Base-by-base conservation (phyloP, 495 filamentous ascomycete species). In the Pseudomonodictys pantanalensis region DNA sequence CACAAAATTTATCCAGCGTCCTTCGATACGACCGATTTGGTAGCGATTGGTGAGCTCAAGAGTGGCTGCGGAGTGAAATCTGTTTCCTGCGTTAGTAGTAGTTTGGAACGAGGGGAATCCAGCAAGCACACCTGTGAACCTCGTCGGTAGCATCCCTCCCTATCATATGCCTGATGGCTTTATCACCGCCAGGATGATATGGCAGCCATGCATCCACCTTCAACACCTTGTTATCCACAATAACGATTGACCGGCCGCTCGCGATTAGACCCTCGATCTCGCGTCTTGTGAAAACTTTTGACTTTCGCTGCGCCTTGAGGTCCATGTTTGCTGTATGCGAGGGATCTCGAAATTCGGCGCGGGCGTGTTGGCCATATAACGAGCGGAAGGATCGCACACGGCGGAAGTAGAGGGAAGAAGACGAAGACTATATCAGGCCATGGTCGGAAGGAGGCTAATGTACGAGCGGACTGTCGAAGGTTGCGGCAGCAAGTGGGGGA, bases 61-160 rank as follows among this genome's bases (percentile, higher is more conserved):
- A 30, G 95, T 85, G 71, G 92, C 89, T 56, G 73, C 47, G 10
- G 92, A 96, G 71, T 98, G 93, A 22, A 97, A 75, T 55, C 92
- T 97, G 64, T 30, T 12, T 15, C 8, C 25, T 24, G 32, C 15
- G n/a, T 42, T 43, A 30, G 18, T 53, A 54, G 4, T 18, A 23
- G 15, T 39, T 24, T 1, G 43, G 29, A 6, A 10, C 44, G 18
- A 50, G 44, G 28, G 42, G 24, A 30, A 56, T 32, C 29, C 41
- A 41, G 56, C 29, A 60, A 8, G 85, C 90, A 55, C 81, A 96
- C 90, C 83, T 86, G 73, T 88, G 91, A 67, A 97, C 86, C 74
- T 97, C 93, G 72, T 97, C 91, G 17, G 93, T 97, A 33, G 90
- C 95, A 84, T 98, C 93, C 74, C 90, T 82, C 49, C 93, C 93